Conservation (phyloP, 1,284 basidiomycete species). For the Leccinum fuscescens region DNA sequence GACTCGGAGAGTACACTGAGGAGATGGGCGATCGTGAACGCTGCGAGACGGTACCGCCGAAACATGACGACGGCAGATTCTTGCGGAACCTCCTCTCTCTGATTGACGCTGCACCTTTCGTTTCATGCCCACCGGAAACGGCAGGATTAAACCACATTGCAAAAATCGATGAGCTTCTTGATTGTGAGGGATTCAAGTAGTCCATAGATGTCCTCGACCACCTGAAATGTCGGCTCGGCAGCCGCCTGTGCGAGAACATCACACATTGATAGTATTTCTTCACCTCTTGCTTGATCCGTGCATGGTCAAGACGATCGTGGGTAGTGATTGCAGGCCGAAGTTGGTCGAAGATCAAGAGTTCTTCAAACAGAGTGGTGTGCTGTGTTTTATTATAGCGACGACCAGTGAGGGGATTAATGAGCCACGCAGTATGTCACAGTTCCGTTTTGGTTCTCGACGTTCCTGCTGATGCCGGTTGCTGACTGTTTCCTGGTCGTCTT, state of each 20-base stretch:
- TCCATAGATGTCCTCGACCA: no score
- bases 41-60: neutral
- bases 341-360: neutral
- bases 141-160: neutral
- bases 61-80: neutral
- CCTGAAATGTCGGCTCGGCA: no score
- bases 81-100: neutral
- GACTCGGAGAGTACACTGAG: neutral
- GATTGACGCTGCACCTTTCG: neutral
- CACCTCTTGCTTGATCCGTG: no score
- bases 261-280: no score
- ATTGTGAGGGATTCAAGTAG: neutral
- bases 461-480: neutral
- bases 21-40: neutral
- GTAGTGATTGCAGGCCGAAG: no score
- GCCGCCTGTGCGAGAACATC: no score
- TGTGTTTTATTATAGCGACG: neutral
- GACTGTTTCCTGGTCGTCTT: neutral
- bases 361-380: neutral
- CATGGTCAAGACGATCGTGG: no score
- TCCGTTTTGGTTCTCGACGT: neutral
- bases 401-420: neutral
- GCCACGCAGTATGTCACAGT: neutral
- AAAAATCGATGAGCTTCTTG: neutral
- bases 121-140: neutral